Conservation (phyloP, 192 early-diverging fungal species). For the Ramicandelaber brevisporus region DNA sequence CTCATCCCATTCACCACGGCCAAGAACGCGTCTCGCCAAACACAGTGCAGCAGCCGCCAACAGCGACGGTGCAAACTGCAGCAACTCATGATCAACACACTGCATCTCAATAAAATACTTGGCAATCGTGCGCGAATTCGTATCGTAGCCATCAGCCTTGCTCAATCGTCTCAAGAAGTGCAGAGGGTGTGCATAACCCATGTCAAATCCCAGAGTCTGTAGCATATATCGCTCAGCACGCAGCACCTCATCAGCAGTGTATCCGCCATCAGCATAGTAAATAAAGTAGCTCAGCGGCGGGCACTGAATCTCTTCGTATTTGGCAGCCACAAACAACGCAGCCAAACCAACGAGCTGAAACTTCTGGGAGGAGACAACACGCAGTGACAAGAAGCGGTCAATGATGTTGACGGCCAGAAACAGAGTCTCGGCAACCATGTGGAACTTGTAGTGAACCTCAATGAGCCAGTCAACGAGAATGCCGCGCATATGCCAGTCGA, state of each 20-base stretch:
- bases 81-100: slow-evolving; percentile 58
- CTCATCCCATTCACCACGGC: slow-evolving; percentile 40
- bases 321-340: slow-evolving; percentile 68
- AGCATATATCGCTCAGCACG: slow-evolving; percentile 82
- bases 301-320: slow-evolving; percentile 80
- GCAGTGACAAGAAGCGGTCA: slow-evolving; percentile 75
- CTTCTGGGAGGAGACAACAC: slow-evolving; percentile 62
- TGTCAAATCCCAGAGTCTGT: slow-evolving; percentile 56
- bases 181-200: slow-evolving; percentile 78
- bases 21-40: slow-evolving; percentile 61
- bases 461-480: slow-evolving; percentile 92
- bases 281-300: slow-evolving; percentile 67
- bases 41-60: slow-evolving; percentile 56
- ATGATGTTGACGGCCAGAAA: slow-evolving; percentile 82
- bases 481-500: slow-evolving; percentile 77
- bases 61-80: slow-evolving; percentile 37
- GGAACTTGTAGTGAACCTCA: slow-evolving; percentile 76
- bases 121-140: slow-evolving; percentile 71
- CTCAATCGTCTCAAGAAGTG: slow-evolving; percentile 72
- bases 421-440: slow-evolving; percentile 79
- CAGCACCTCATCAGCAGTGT: slow-evolving; percentile 60
- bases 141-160: slow-evolving; percentile 74
- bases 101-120: slow-evolving; percentile 95
- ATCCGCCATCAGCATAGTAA: slow-evolving; percentile 59
- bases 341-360: slow-evolving; percentile 88